Evolutionary conservation across 768 basidiomycete genomes (phyloP), one percentile per base, ranked within the genome.

Genomic region (Suillus clintonianus): DNA sequence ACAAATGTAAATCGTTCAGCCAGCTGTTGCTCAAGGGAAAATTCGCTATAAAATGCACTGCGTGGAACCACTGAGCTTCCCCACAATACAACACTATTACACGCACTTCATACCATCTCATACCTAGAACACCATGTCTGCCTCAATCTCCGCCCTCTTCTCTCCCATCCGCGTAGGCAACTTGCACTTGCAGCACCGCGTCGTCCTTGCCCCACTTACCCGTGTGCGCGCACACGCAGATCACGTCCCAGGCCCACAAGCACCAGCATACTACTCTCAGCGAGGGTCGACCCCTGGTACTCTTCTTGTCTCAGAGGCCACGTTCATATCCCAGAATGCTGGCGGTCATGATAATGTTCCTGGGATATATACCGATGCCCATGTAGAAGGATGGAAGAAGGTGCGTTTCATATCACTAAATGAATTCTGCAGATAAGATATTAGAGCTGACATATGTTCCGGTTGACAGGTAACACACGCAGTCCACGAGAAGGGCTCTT

Each of bases 321-420:
- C 86, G 2, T 75, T 81, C 59, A 82, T 90, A 55, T 79, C 83
- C 0, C 70, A 73, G 2, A 67, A 80, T 15, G 86, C 86, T 0
- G 85, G 83, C 3, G 87, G 86, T 1, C 78, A 74, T 47, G 57
- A 62, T 2, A 73, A 85, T 61, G 80, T 83, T 0, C 90, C 90
- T 2, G 90, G 90, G 0, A 85, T 91, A 60, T 91, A 83, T 79
- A 85, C 71, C n/a, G 71, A 82, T 3, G 85, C 82, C 27, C 91
- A 94, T 65, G 81, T 81, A 36, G 63, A 69, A 10, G 79, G 67
- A 0, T 88, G 86, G 87, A 85, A 82, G 67, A 67, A 72, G 67
- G 83, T 82, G 37, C 30, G 77, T 70, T 2, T 22, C 11, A 1
- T 19, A 5, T 24, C 8, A 53, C 39, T n/a, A 13, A 1, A 1